Evolutionary conservation across 1,139 yeast species (phyloP).

Genomic region (Candida freyschussii): DNA sequence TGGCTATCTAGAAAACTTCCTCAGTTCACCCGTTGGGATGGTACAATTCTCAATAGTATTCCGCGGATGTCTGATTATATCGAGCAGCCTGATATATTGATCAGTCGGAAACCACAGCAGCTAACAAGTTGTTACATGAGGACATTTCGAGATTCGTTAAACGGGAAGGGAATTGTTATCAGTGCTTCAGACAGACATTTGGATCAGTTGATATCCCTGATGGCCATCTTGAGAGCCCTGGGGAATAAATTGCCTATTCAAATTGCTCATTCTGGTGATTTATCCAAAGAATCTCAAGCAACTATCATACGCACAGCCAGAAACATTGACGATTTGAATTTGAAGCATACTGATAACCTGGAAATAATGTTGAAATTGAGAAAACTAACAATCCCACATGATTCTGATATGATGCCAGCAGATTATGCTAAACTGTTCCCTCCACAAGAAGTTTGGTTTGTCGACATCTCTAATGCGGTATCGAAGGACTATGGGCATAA

Average conservation of each 20-base stretch:
- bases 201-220: constrained; percentile 34
- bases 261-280: constrained; percentile 44
- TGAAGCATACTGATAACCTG: constrained; percentile 28
- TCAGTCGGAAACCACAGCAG: constrained; percentile 1
- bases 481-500: constrained; percentile 24
- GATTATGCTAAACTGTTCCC: constrained; percentile 28
- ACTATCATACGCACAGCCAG: constrained; percentile 27
- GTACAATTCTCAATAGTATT: constrained; percentile 20
- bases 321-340: constrained; percentile 26
- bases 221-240: constrained; percentile 42
- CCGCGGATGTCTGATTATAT: constrained; percentile 18
- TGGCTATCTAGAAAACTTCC: constrained; percentile 37
- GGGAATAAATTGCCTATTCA: constrained; percentile 48
- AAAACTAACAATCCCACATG: constrained; percentile 7
- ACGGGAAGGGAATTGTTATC: constrained; percentile 44
- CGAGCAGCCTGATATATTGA: constrained; percentile 4
- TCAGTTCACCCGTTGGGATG: constrained; percentile 37
- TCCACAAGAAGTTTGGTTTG: constrained; percentile 43
- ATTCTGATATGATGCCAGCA: constrained; percentile 1
- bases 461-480: constrained; percentile 34
- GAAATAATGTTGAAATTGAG: constrained; percentile 15
- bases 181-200: constrained; percentile 38
- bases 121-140: constrained; percentile 25
- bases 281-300: constrained; percentile 26
- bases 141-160: constrained; percentile 32